These are phyloP conservation scores for Saccharum hybrid DNA, from an alignment of 202 grass and related monocot genomes.

Conservation along the genomic window DNA sequence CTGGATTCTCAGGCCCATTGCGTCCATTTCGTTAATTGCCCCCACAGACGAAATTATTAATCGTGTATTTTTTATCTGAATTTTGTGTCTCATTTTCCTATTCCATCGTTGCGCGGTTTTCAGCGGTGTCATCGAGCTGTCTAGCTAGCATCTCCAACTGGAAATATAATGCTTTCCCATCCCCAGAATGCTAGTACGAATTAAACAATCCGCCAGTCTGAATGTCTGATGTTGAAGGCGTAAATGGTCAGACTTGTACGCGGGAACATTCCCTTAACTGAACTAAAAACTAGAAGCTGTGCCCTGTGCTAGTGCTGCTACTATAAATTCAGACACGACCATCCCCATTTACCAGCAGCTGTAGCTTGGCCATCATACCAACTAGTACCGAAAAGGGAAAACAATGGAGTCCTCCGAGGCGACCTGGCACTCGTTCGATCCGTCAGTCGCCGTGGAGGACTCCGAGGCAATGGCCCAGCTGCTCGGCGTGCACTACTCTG, in stretches of 20 bases:
- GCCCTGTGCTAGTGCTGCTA: neutral
- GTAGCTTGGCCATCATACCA: slow-evolving; percentile 21
- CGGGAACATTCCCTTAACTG: slow-evolving; percentile 50
- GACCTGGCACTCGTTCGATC: slow-evolving; percentile 79
- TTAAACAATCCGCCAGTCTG: no score
- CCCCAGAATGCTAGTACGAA: slow-evolving; percentile 21
- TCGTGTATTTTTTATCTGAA: slow-evolving; percentile 31
- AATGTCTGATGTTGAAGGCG: slow-evolving; percentile 30
- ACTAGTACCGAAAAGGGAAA: neutral
- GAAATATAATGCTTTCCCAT: slow-evolving; percentile 34
- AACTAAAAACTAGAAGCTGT: slow-evolving; percentile 10
- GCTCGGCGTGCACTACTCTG: slow-evolving; percentile 63
- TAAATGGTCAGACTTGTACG: slow-evolving; percentile 59
- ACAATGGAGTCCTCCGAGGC: slow-evolving; percentile 68
- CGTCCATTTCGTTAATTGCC: slow-evolving; percentile 24
- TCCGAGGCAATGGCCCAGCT: slow-evolving; percentile 74
- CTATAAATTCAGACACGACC: slow-evolving; percentile 47
- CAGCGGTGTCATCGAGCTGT: slow-evolving; percentile 53
- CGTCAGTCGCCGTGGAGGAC: slow-evolving; percentile 63
- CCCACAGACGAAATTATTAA: slow-evolving; percentile 34
- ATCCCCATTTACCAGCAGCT: slow-evolving; percentile 33
- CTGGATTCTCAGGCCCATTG: slow-evolving; percentile 43
- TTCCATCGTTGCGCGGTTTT: slow-evolving; percentile 46
- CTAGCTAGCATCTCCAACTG: slow-evolving; percentile 58
- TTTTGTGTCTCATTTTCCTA: slow-evolving; percentile 45